A percentile compares a stretch with the other conserved stretches of the same genome.
Evolutionary conservation across 176 grass and related monocot species (phyloP).

Genomic region (Oryza meyeriana): DNA sequence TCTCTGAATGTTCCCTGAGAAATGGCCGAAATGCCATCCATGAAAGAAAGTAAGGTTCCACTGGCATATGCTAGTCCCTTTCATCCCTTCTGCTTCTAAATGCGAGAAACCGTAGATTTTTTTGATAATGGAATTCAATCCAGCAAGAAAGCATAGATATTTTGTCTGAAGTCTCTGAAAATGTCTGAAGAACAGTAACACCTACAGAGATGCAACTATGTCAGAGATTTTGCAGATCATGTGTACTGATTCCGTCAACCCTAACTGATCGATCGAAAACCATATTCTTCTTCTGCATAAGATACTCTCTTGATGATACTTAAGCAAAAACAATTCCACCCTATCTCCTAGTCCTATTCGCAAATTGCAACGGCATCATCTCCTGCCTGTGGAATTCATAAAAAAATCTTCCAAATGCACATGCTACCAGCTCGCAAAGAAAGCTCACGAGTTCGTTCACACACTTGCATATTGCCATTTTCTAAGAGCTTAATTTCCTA

Average conservation of each 20-base stretch:
- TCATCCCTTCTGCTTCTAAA: background rate
- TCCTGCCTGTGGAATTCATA: background rate
- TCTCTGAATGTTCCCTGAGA: slow-evolving; percentile 17
- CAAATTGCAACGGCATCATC: slow-evolving; percentile 6
- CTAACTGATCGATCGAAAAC: background rate
- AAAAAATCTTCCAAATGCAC: background rate
- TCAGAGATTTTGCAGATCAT: slow-evolving; percentile 5
- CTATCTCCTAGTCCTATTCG: background rate
- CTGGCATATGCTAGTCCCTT: slow-evolving; percentile 2
- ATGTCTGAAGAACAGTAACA: slow-evolving; percentile 8
- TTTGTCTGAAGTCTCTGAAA: background rate
- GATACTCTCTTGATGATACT: slow-evolving; percentile 14
- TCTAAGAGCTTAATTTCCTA: background rate
- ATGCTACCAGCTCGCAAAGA: background rate
- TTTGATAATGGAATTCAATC: background rate
- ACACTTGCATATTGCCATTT: background rate
- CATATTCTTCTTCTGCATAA: slow-evolving; percentile 20
- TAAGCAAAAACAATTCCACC: slow-evolving; percentile 16
- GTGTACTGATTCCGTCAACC: background rate
- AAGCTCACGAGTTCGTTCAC: background rate
- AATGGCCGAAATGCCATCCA: background rate
- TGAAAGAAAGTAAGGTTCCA: background rate
- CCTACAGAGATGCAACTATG: background rate
- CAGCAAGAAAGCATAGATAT: background rate
- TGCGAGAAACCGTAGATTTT: background rate